phyloP scores from a whole-genome alignment of 495 filamentous ascomycete species.

The Aspergillus funiculosus region DNA sequence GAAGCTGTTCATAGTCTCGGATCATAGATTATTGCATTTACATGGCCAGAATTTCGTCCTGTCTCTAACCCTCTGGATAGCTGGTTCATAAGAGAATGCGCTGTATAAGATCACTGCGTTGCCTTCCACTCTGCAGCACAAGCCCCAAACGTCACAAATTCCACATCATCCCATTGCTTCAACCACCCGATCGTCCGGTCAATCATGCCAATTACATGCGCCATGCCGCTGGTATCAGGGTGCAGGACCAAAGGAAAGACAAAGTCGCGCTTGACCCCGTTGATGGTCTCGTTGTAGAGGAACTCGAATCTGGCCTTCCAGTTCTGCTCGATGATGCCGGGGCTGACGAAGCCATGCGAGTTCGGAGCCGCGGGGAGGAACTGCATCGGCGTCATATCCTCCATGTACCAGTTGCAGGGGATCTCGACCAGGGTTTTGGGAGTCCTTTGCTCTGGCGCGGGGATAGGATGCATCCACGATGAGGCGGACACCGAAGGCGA shows the following conservation, averaged over 20 bases:
- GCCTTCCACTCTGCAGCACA: constrained; percentile 9
- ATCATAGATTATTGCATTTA: too few relatives aligned
- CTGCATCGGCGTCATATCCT: constrained; percentile 45
- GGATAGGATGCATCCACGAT: constrained; percentile 49
- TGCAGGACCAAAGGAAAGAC: constrained; percentile 44
- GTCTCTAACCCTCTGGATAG: too few relatives aligned
- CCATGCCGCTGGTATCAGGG: constrained; percentile 49
- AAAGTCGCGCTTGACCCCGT: constrained; percentile 5
- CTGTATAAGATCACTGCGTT: too few relatives aligned
- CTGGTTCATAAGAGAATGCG: too few relatives aligned
- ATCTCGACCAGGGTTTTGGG: constrained; percentile 38
- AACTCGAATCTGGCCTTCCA: constrained; percentile 41
- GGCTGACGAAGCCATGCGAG: constrained; percentile 43
- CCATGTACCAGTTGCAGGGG: constrained; percentile 43
- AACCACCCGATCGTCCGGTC: constrained; percentile 46
- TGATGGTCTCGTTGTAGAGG: constrained; percentile 22
- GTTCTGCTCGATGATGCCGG: constrained; percentile 40
- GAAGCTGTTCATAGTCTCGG: too few relatives aligned
- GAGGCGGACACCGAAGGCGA: constrained; percentile 23
- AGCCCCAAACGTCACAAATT: constrained; percentile 23
- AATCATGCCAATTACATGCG: constrained; percentile 48
- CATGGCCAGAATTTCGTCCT: too few relatives aligned
- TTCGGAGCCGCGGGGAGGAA: constrained; percentile 41
- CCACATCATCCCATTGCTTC: constrained; percentile 36
- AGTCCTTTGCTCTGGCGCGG: constrained; percentile 12